Base-by-base conservation (phyloP, 257 asterid genomes). In the Solanum acaule region DNA sequence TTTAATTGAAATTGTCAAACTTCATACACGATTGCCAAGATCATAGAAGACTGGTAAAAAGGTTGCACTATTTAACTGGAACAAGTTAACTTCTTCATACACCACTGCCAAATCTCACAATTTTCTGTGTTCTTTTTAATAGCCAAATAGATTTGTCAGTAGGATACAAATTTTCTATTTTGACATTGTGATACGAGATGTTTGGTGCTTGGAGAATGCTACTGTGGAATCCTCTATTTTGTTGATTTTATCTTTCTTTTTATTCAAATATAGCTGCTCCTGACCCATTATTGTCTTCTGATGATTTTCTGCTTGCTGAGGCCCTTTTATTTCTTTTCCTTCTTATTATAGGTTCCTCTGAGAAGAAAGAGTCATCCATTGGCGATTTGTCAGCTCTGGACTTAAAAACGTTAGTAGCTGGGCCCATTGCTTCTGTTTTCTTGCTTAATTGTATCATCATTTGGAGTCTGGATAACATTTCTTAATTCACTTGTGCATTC, bases 321-420 rank as follows among this genome's bases (percentile, higher is more conserved):
- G 44, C 76, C 85, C 61, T 78, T 88, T 83, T 93, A n/a, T 77
- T 68, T 44, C n/a, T 8, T 78, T 2, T 22, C 40, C 40, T 16
- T 72, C 31, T 44, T 20, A 78, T 72, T 16, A 91, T 94, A 96
- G 99, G 93, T 87, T 89, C 96, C 88, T 90, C 96, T 6, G 97
- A 95, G 92, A 94, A 90, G 90, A 96, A 91, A 85, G 86, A 92
- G 67, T 68, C 94, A 85, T 88, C 94, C 56, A 86, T 94, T 87
- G 98, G 95, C 61, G 98, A 95, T 37, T 91, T 95, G 88, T 89
- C 99, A 67, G 92, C 96, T 85, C 92, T 95, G 94, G 96, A 93
- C 93, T 89, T 94, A 85, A 97, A 93, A 92, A 90, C 96, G 98
- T 94, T 87, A 91, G 94, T 92, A 59, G 42, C 72, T 38, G 29